Evolutionary conservation across 2,329 filamentous ascomycete species (phyloP).

Genomic region (Colletotrichum paranaense): DNA sequence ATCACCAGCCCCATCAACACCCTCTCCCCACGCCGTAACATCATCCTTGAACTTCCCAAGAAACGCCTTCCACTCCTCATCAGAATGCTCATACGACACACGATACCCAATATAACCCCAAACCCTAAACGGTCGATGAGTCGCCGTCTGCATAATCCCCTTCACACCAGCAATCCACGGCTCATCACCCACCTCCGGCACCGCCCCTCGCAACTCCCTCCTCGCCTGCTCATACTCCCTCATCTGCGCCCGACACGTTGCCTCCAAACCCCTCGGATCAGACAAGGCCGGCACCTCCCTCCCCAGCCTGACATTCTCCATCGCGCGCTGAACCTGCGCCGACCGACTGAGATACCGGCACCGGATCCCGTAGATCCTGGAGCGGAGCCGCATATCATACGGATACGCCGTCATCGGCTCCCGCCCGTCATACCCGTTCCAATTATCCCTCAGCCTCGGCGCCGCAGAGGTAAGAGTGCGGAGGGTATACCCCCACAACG

Average conservation of each 20-base stretch:
- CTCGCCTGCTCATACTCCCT: conserved; percentile 5
- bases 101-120: conserved; percentile 26
- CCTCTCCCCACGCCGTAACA: conserved; percentile 27
- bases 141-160: not conserved
- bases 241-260: not conserved
- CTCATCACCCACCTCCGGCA: not conserved
- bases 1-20: conserved; percentile 10
- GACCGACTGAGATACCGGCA: conserved; percentile 4
- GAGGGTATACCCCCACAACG: conserved; percentile 6
- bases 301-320: not conserved
- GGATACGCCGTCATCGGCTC: conserved; percentile 7
- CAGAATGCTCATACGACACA: conserved; percentile 20
- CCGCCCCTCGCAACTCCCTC: conserved; percentile 13
- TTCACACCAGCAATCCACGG: conserved; percentile 8
- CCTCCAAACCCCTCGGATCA: not conserved
- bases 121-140: not conserved
- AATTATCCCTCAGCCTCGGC: not conserved
- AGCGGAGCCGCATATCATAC: conserved; percentile 12
- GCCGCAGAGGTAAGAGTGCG: not conserved
- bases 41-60: conserved; percentile 2
- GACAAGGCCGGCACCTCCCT: not conserved
- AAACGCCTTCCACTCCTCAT: conserved; percentile 25
- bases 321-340: not conserved
- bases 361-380: not conserved
- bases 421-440: not conserved